phyloP scores from a whole-genome alignment of 2,329 filamentous ascomycete species.

The Colletotrichum graminicola region DNA sequence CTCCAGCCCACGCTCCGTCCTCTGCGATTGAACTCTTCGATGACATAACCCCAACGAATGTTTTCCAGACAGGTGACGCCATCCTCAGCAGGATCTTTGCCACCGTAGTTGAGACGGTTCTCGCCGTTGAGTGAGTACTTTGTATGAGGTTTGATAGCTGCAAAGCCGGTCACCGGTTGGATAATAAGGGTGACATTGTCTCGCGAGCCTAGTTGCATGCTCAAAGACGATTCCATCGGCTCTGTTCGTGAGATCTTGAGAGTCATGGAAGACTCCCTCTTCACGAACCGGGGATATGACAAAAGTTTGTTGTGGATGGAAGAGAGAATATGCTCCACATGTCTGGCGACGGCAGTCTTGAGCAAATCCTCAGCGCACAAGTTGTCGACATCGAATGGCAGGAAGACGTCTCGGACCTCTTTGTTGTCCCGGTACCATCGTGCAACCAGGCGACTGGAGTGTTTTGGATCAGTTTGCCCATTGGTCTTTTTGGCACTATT shows the following conservation, averaged over 20 bases:
- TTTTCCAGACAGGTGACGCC: slow-evolving; percentile 69
- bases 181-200: slow-evolving; percentile 73
- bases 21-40: slow-evolving; percentile 71
- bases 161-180: slow-evolving; percentile 82
- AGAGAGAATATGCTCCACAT: slow-evolving; percentile 79
- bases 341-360: slow-evolving; percentile 78
- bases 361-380: slow-evolving; percentile 83
- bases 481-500: slow-evolving; percentile 70
- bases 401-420: slow-evolving; percentile 76
- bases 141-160: slow-evolving; percentile 76
- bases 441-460: slow-evolving; percentile 68
- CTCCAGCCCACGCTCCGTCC: slow-evolving; percentile 76
- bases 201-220: slow-evolving; percentile 76
- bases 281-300: slow-evolving; percentile 70
- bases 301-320: slow-evolving; percentile 73
- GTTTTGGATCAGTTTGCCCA: slow-evolving; percentile 54
- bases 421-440: slow-evolving; percentile 90
- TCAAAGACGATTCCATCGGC: slow-evolving; percentile 75
- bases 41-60: slow-evolving; percentile 71
- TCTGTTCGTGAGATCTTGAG: slow-evolving; percentile 70
- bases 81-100: slow-evolving; percentile 68
- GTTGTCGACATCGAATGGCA: slow-evolving; percentile 73
- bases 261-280: slow-evolving; percentile 68
- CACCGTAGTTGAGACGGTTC: slow-evolving; percentile 70
- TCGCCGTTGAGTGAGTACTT: slow-evolving; percentile 70